Conservation (phyloP, 768 basidiomycete species). For the Auriculariales sp. region DNA sequence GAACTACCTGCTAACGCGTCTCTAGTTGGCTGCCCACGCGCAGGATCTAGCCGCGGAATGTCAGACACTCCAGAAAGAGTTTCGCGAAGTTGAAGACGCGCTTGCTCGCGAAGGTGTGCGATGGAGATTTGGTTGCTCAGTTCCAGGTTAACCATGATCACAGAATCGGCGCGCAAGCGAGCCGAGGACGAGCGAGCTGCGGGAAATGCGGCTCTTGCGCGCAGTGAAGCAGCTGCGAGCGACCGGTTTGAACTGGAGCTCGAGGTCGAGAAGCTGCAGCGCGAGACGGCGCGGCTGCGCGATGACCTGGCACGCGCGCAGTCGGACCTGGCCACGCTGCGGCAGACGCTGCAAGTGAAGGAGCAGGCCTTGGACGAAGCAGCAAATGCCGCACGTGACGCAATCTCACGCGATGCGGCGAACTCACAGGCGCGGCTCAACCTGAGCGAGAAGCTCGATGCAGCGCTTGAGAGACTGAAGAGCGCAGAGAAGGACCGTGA, state of each 20-base stretch:
- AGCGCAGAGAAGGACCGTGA: constrained; percentile 59
- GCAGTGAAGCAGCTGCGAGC: constrained; percentile 54
- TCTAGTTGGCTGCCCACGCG: not conserved
- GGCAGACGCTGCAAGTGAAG: constrained; percentile 49
- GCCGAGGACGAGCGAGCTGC: constrained; percentile 38
- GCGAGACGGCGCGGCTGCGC: constrained; percentile 71
- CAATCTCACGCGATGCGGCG: constrained; percentile 61
- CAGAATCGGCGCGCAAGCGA: constrained; percentile 43
- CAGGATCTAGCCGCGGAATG: not conserved
- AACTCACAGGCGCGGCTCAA: constrained; percentile 83
- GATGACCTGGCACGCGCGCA: constrained; percentile 61
- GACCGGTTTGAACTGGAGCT: constrained; percentile 79
- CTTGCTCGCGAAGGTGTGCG: constrained; percentile 53
- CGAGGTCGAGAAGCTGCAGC: constrained; percentile 72
- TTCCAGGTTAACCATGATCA: no score
- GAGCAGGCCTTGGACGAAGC: constrained; percentile 63
- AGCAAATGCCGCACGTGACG: constrained; percentile 66
- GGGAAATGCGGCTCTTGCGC: constrained; percentile 46
- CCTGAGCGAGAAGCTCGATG: constrained; percentile 80
- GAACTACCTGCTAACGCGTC: no score
- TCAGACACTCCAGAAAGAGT: constrained; percentile 42
- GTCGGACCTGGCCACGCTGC: constrained; percentile 53
- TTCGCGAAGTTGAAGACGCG: constrained; percentile 62
- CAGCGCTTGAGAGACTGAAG: constrained; percentile 42
- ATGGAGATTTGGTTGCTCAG: no score